Base-by-base conservation (phyloP, 2,329 filamentous ascomycete genomes). In the Phoma sp. region DNA sequence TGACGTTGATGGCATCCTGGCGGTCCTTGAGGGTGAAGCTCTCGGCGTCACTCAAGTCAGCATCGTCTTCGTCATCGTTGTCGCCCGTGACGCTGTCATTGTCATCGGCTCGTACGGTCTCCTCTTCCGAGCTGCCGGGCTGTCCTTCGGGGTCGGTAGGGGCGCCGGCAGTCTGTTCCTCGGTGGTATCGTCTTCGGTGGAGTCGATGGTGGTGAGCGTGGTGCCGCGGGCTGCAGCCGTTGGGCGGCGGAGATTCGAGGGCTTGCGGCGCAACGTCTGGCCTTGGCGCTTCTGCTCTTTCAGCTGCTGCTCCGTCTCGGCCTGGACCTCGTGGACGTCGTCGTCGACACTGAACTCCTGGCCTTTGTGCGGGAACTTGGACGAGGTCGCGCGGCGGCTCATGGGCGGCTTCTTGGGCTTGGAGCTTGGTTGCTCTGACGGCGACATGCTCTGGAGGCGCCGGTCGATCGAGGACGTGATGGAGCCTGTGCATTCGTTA, bases 21-120 rank as follows among this genome's bases (percentile, higher is more conserved):
- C 95, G 87, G 75, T 99, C 95, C 75, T 96, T 96, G 66, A 99
- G 84, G 0, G 95, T 99, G 74, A 99, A 99, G 78, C 93, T 98
- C 77, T 97, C 95, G 1, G 95, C 90, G 66, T 98, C 95, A 74
- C 93, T 97, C 45, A 93, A 69, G 54, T 90, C 87, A n/a, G n/a
- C n/a, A 53, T 79, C 87, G 26, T 90, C 88, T 23, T 60, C 64
- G 34, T 84, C 84, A 26, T 84, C 84, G 17, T 84, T 84, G 10
- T 79, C 76, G 17, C 79, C 79, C 12, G 81, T 81, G 14, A 83
- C 83, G 29, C 76, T 73, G 60, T 76, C 74, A 15, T 75, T 74
- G 21, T 76, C 76, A 33, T 70, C 69, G 12, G 67, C 68, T 2
- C 62, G 62, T n/a, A 62, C 43, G 9, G 78, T 54, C 36, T 80